Evolutionary conservation across 352 stramenopile genomes (phyloP), one percentile per base, ranked within the genome.

Genomic region (Phytopythium kandeliae): DNA sequence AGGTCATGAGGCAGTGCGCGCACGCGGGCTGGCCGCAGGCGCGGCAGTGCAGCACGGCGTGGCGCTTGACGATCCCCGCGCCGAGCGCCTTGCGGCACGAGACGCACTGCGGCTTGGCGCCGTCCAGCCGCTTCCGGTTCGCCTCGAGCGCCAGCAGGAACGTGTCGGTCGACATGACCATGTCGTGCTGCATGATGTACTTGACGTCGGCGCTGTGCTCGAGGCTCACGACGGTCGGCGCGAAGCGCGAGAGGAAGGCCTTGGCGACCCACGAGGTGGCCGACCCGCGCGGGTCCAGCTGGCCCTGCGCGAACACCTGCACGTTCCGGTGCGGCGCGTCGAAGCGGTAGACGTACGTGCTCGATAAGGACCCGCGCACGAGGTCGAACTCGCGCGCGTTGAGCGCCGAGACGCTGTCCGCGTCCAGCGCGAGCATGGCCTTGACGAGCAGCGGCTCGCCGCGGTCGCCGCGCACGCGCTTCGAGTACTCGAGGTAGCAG

Each of bases 21-120:
- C 78, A 89, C 58, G 86, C 80, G 46, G 86, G 75, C 50, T 89
- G 74, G 16, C 78, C 80, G 21, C 80, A 91, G 73, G 86, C 83
- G 17, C 80, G 80, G 42, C 80, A 89, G 55, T 88, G 75, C 74
- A 84, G 71, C 19, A 84, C 54, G 48, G 69, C 83, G 17, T 60
- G 71, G 22, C 64, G 63, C 22, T 77, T 74, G 12, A 74, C 51
- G 15, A 78, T 45, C 21, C 41, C 41, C 6, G 24, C 17, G 10
- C 70, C 63, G 25, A 79, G 72, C 16, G 47, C 43, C 37, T 79
- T 79, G 33, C 62, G 51, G 26, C 69, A 79, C 16, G 63, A 59
- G 28, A 57, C 63, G 43, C 69, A 79, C 24, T 58, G 52, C 24
- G 59, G 64, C 49, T 49, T 60, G 50, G 34, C 34, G 17, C 76